phyloP scores from a whole-genome alignment of 2,329 filamentous ascomycete genomes.

The Penicillium sp. region DNA sequence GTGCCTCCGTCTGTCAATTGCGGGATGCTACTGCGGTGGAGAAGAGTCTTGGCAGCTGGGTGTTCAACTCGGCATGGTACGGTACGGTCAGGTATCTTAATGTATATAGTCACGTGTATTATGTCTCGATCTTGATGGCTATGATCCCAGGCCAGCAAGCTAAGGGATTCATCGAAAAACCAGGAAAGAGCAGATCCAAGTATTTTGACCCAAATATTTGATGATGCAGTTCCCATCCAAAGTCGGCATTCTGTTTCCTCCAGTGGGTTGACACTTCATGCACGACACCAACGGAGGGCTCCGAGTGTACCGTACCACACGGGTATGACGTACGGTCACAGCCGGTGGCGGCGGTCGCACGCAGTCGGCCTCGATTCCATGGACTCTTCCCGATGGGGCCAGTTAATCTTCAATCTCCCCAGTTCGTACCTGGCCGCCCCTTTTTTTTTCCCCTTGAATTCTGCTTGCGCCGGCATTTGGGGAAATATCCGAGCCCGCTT shows the following conservation, averaged over 20 bases:
- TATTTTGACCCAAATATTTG: too few species aligned
- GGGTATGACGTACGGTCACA: neutral
- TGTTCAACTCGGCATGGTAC: neutral
- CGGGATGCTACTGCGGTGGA: neutral
- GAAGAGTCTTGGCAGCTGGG: neutral
- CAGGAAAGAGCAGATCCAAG: neutral
- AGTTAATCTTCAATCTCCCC: neutral
- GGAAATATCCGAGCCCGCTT: neutral
- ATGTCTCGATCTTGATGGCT: neutral
- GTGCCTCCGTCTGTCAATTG: neutral
- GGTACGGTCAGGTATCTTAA: neutral
- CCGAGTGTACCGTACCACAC: neutral
- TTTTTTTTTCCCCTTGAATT: neutral
- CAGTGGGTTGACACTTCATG: neutral
- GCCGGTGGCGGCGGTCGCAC: neutral
- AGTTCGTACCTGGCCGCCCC: neutral
- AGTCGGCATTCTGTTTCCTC: too few species aligned
- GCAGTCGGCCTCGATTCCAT: slow-evolving; percentile 2
- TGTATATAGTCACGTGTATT: neutral
- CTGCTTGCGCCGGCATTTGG: neutral
- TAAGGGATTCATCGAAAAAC: neutral
- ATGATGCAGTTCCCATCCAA: too few species aligned
- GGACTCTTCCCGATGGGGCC: slow-evolving; percentile 2
- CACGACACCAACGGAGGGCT: neutral
- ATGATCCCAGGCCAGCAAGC: neutral